Evolutionary conservation across 2,329 filamentous ascomycete species (phyloP).

Genomic region (Cladophialophora exuberans): DNA sequence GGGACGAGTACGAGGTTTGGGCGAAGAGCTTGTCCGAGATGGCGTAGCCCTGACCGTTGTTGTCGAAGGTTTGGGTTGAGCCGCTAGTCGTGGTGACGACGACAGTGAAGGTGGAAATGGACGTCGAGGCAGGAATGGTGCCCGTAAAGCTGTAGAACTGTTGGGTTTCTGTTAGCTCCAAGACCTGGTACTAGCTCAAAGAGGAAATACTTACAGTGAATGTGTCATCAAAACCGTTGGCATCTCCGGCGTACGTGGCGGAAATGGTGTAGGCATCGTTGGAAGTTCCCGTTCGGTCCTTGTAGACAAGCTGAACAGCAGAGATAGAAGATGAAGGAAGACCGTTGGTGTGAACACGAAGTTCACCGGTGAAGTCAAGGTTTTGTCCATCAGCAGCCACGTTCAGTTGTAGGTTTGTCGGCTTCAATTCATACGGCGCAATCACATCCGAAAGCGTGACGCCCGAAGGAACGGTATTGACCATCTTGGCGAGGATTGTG

Average conservation of each 20-base stretch:
- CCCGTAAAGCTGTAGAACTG: constrained; percentile 39
- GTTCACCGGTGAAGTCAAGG: constrained; percentile 58
- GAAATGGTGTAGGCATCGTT: constrained; percentile 48
- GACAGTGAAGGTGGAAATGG: constrained; percentile 29
- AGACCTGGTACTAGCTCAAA: background rate
- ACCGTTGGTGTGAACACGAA: constrained; percentile 60
- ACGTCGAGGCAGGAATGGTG: constrained; percentile 20
- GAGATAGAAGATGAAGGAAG: constrained; percentile 48
- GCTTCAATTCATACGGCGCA: constrained; percentile 24
- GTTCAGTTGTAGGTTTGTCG: constrained; percentile 26
- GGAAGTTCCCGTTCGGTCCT: constrained; percentile 48
- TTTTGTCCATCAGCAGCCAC: constrained; percentile 52
- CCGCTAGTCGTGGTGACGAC: constrained; percentile 23
- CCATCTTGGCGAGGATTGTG: constrained; percentile 25
- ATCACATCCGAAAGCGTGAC: constrained; percentile 27
- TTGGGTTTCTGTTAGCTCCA: background rate
- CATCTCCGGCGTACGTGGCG: constrained; percentile 52
- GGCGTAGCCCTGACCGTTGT: constrained; percentile 28
- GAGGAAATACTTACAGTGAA: constrained; percentile 52
- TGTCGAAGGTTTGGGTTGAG: constrained; percentile 26
- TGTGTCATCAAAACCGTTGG: constrained; percentile 62
- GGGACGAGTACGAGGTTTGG: constrained; percentile 23
- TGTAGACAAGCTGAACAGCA: constrained; percentile 59
- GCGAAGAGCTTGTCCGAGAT: constrained; percentile 26
- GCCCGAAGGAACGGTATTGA: constrained; percentile 28